Conservation (phyloP, 1,139 yeast genomes). For the Insectozyma bohioensis region DNA sequence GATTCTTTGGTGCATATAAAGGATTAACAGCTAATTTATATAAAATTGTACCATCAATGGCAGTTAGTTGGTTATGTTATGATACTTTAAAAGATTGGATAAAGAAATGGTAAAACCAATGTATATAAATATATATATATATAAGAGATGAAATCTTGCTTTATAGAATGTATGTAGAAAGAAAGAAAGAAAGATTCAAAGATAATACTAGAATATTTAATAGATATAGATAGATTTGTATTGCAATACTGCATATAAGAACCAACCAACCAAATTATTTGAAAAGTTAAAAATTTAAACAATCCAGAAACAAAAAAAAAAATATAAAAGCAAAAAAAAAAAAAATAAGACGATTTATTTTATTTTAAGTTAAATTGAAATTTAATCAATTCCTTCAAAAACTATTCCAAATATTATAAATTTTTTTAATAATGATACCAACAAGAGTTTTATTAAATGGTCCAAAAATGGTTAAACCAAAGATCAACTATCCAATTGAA, state of each 20-base stretch:
- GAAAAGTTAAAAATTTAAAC: background rate
- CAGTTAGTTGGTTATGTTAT: slow-evolving; percentile 88
- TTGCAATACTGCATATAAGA: slow-evolving; percentile 6
- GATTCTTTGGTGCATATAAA: slow-evolving; percentile 77
- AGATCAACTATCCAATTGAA: slow-evolving; percentile 59
- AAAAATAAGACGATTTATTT: slow-evolving; percentile 4
- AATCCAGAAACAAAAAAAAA: background rate
- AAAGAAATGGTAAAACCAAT: slow-evolving; percentile 33
- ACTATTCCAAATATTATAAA: background rate
- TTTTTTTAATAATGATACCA: slow-evolving; percentile 51
- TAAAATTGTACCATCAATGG: slow-evolving; percentile 93
- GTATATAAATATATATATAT: too few species aligned
- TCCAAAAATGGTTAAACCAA: slow-evolving; percentile 27
- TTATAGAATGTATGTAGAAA: too few species aligned
- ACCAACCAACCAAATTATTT: slow-evolving; percentile 7
- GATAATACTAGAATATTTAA: too few species aligned
- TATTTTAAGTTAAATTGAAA: too few species aligned
- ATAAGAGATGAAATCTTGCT: too few species aligned
- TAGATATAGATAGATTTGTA: too few species aligned
- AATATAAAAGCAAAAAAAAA: slow-evolving; percentile 1
- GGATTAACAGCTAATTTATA: slow-evolving; percentile 87
- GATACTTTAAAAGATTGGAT: slow-evolving; percentile 58
- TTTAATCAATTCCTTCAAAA: background rate
- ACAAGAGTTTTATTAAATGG: slow-evolving; percentile 53
- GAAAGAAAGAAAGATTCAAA: too few species aligned